A percentile compares a stretch with the other conserved stretches of the same genome.
These are phyloP conservation scores for Penicillium alfredii DNA, from an alignment of 495 filamentous ascomycete species.

Conservation along the genomic window DNA sequence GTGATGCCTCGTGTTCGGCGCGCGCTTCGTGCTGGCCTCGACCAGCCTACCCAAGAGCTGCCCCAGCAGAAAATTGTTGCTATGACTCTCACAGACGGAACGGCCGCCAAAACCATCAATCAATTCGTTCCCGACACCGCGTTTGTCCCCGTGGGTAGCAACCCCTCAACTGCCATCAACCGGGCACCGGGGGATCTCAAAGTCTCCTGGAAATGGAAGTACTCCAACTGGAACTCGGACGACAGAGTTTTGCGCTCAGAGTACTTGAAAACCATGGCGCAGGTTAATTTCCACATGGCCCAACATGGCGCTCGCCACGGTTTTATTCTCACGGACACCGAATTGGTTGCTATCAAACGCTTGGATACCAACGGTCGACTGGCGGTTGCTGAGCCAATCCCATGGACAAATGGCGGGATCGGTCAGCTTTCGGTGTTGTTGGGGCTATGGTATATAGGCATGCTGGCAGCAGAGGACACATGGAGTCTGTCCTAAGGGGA, in stretches of 20 bases:
- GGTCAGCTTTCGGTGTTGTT: not conserved
- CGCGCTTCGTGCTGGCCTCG: not conserved
- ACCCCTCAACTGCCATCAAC: conserved; percentile 7
- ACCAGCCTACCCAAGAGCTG: not conserved
- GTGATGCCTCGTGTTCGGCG: not conserved
- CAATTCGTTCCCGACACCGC: conserved; percentile 15
- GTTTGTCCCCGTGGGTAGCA: conserved; percentile 13
- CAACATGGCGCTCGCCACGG: conserved; percentile 9
- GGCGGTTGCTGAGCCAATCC: not conserved
- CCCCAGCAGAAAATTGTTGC: not conserved
- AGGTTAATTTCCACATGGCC: conserved; percentile 16
- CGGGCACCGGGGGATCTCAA: conserved; percentile 15
- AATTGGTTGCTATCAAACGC: conserved; percentile 4
- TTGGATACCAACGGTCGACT: not conserved
- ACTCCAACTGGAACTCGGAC: not conserved
- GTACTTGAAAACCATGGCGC: conserved; percentile 11
- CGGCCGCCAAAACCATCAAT: not conserved
- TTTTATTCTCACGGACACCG: conserved; percentile 4
- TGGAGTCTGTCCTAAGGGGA: too few species aligned
- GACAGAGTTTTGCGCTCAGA: not conserved
- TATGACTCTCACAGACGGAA: not conserved
- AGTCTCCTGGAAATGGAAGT: conserved; percentile 16
- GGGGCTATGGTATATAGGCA: not conserved
- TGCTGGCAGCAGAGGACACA: not conserved
- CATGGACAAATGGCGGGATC: not conserved